Evolutionary conservation across 169 alveolate genomes (phyloP).

Genomic region (Eimeria falciformis): DNA sequence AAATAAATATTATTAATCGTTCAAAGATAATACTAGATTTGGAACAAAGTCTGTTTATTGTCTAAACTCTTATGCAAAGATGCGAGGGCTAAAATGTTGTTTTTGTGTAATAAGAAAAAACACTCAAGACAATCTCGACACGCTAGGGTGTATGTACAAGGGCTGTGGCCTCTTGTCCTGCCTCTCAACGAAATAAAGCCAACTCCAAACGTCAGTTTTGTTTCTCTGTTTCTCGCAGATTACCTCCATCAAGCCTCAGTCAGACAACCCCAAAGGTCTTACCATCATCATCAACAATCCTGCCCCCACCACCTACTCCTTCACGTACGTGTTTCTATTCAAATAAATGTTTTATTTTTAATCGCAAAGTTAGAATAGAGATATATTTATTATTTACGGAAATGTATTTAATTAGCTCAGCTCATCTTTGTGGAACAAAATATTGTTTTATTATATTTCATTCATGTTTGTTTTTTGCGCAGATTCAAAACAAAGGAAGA

Average conservation of each 20-base stretch:
- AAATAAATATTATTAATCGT: too few species aligned
- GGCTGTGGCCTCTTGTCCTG: too few species aligned
- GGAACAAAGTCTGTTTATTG: too few species aligned
- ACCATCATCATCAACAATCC: constrained; percentile 72
- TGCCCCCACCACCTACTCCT: constrained; percentile 66
- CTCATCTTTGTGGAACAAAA: not conserved
- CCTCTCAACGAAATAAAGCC: too few species aligned
- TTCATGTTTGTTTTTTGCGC: not conserved
- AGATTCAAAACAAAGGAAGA: constrained; percentile 77
- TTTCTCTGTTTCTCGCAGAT: constrained; percentile 55
- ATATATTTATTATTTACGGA: not conserved
- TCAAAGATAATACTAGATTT: too few species aligned
- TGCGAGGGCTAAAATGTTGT: not conserved
- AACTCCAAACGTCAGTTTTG: not conserved
- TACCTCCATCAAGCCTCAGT: constrained; percentile 66
- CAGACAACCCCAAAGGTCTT: constrained; percentile 75
- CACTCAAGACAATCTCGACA: too few species aligned
- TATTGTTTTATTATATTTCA: not conserved
- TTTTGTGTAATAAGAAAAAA: too few species aligned
- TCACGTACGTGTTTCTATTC: constrained; percentile 66
- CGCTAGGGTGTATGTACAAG: too few species aligned
- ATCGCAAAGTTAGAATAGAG: not conserved
- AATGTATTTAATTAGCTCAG: too few species aligned
- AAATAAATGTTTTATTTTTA: not conserved
- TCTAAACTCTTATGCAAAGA: not conserved